phyloP scores from a whole-genome alignment of 371 early-diverging fungal genomes.

The Umbelopsis sp. region DNA sequence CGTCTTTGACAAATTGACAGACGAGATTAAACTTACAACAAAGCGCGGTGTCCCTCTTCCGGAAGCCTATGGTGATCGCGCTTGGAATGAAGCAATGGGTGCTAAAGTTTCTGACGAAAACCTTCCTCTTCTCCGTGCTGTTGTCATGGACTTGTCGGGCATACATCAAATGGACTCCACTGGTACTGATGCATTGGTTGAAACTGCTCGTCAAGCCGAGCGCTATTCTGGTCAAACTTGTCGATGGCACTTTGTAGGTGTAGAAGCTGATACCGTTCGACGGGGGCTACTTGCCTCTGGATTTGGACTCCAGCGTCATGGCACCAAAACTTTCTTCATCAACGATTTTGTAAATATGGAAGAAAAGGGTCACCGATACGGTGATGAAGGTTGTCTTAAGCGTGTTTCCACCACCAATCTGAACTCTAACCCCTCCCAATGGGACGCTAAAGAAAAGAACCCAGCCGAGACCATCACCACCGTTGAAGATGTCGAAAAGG shows the following conservation, averaged over 20 bases:
- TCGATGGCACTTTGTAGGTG: constrained; percentile 42
- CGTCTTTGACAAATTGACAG: constrained; percentile 47
- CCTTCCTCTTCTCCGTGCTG: constrained; percentile 62
- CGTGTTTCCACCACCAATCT: background rate
- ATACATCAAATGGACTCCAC: constrained; percentile 82
- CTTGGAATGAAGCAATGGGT: constrained; percentile 49
- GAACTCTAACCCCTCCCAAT: background rate
- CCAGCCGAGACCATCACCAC: background rate
- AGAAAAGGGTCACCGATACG: background rate
- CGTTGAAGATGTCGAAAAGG: constrained; percentile 5
- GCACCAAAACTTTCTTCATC: background rate
- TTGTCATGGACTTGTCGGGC: constrained; percentile 81
- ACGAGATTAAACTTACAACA: constrained; percentile 42
- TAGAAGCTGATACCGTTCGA: constrained; percentile 28
- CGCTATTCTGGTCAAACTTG: constrained; percentile 38
- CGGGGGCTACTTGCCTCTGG: constrained; percentile 40
- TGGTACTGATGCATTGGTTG: constrained; percentile 71
- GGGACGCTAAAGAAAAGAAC: background rate
- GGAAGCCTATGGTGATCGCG: constrained; percentile 43
- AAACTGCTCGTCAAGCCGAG: constrained; percentile 45
- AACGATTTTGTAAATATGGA: background rate
- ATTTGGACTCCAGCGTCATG: constrained; percentile 30
- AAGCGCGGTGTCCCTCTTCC: constrained; percentile 36
- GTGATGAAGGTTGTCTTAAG: background rate
- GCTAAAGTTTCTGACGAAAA: background rate